A percentile compares a stretch with the other conserved stretches of the same genome.
phyloP scores from a whole-genome alignment of 768 basidiomycete genomes.

The Boletales sp. region DNA sequence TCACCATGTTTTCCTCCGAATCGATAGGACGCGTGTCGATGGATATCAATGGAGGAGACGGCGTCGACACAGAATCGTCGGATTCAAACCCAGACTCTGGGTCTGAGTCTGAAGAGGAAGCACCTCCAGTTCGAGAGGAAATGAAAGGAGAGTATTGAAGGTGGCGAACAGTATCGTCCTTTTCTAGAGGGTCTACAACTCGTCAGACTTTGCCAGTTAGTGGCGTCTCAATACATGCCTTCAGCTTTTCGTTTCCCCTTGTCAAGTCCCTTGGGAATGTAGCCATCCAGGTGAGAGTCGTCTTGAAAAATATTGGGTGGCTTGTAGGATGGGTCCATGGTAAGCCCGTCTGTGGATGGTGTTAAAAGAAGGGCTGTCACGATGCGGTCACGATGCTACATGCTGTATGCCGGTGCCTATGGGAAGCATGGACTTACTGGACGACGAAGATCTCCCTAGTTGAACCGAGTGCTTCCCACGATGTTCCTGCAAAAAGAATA shows the following conservation, averaged over 20 bases:
- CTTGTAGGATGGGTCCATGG: constrained; percentile 9
- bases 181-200: constrained; percentile 9
- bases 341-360: not conserved
- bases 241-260: constrained; percentile 20
- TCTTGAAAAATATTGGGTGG: constrained; percentile 12
- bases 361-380: constrained; percentile 10
- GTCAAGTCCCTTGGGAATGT: constrained; percentile 8
- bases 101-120: constrained; percentile 8
- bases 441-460: constrained; percentile 10
- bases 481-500: constrained; percentile 9
- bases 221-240: constrained; percentile 1
- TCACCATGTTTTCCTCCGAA: not conserved
- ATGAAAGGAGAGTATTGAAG: not conserved
- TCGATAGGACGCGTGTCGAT: not conserved
- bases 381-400: constrained; percentile 4
- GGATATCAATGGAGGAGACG: constrained; percentile 1
- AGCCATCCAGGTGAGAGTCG: not conserved
- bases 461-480: constrained; percentile 6
- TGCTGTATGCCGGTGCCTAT: constrained; percentile 5
- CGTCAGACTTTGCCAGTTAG: too few relatives aligned
- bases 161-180: not conserved
- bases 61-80: constrained; percentile 3
- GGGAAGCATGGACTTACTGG: constrained; percentile 6
- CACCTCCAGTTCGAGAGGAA: not conserved
- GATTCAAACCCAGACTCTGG: not conserved